Base-by-base conservation (phyloP, 768 basidiomycete species). In the Chalciporus sphaerocephalus region DNA sequence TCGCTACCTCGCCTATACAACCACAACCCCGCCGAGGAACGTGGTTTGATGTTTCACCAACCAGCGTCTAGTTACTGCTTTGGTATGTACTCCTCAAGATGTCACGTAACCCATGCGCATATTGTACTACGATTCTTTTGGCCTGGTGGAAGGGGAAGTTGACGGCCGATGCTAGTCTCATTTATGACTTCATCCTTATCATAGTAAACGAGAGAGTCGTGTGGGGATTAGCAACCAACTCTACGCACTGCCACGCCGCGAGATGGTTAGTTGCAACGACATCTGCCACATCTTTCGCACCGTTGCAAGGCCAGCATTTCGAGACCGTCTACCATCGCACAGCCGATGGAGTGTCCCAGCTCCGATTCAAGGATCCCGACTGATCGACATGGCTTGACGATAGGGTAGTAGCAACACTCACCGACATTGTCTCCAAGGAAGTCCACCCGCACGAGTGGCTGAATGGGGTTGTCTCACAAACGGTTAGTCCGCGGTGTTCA, bases 401-500 rank as follows among this genome's bases (percentile, higher is more conserved):
- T 8, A 8, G 11, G 24, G 24, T 5, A 25, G 11, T 25, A 25
- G n/a, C n/a, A n/a, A n/a, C n/a, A n/a, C n/a, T n/a, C n/a, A n/a
- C n/a, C n/a, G n/a, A n/a, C n/a, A n/a, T n/a, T n/a, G n/a, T n/a
- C n/a, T n/a, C n/a, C n/a, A n/a, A 27, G 38, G 38, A 20, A 27
- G 38, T n/a, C 36, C 37, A 10, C 18, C 40, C 25, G 37, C 27
- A 45, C 43, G 17, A 33, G 36, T 21, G 33, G n/a, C 28, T 46
- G 44, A 42, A 47, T 46, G n/a, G n/a, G n/a, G 48, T 48, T 44
- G 48, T 25, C 44, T 13, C 32, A 44, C 40, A 22, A 37, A 46
- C 44, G 42, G 46, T 28, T 43, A 37, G 25, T 27, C 52, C 49
- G 55, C 52, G 52, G 56, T 37, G 23, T 51, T 43, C 28, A 23